Conservation (phyloP, 371 early-diverging fungal species). For the Apophysomyces ossiformis region DNA sequence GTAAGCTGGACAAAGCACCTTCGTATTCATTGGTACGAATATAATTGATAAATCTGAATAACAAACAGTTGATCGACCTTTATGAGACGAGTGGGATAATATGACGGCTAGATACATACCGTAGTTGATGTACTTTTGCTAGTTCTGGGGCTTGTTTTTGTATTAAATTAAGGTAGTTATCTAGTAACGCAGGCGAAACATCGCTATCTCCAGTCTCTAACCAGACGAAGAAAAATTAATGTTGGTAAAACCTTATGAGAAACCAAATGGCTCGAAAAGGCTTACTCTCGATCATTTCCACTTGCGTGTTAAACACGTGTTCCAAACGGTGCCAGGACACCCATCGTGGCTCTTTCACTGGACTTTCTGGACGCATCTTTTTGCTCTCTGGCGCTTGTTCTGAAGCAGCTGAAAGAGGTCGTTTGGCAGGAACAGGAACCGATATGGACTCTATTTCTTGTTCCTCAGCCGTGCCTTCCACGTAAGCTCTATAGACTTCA, state of each 20-base stretch:
- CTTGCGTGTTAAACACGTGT: constrained; percentile 33
- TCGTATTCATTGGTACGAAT: constrained; percentile 44
- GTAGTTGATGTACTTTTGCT: constrained; percentile 35
- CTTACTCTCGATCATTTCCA: constrained; percentile 38
- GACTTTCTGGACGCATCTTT: background rate
- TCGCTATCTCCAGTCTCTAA: constrained; percentile 34
- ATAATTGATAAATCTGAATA: constrained; percentile 36
- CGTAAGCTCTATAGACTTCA: constrained; percentile 30
- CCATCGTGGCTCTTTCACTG: constrained; percentile 18
- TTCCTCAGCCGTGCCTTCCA: constrained; percentile 12
- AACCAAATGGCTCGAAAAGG: background rate
- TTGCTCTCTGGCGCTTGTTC: background rate
- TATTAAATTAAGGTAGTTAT: constrained; percentile 32
- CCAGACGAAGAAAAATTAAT: background rate
- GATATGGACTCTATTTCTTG: background rate
- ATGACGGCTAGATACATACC: constrained; percentile 15
- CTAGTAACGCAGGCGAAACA: constrained; percentile 29
- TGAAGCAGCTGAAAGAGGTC: background rate
- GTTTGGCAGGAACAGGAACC: background rate
- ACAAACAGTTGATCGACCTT: background rate
- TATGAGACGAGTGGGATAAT: background rate
- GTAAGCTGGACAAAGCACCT: constrained; percentile 33
- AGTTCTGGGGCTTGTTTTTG: constrained; percentile 31
- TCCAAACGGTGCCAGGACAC: constrained; percentile 37
- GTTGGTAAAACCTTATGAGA: too few relatives aligned